Conservation (phyloP, 31 red algal species). For the Porphyra umbilicalis region DNA sequence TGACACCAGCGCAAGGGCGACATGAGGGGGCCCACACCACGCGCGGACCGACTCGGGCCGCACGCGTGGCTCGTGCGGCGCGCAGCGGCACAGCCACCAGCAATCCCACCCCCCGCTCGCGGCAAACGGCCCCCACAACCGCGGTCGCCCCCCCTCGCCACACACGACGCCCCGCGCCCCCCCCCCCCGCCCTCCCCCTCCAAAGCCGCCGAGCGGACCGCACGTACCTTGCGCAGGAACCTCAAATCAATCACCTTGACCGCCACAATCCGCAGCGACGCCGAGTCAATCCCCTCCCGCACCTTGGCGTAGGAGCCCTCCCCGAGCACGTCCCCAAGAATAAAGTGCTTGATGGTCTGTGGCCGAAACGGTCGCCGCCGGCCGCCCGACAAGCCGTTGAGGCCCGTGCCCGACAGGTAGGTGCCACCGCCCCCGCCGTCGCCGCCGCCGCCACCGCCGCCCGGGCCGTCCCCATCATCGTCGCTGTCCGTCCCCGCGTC, state of each 20-base stretch:
- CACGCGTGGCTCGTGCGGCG: no score
- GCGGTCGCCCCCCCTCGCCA: not conserved
- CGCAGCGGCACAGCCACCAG: no score
- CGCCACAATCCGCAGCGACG: constrained; percentile 80
- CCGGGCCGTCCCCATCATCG: not conserved
- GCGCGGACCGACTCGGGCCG: no score
- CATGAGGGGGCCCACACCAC: no score
- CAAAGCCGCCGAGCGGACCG: no score
- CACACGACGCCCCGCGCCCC: not conserved
- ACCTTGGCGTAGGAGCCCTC: constrained; percentile 92
- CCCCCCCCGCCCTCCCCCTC: not conserved
- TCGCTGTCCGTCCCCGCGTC: not conserved
- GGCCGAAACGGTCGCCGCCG: not conserved
- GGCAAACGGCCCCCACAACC: not conserved
- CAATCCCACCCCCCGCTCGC: no score
- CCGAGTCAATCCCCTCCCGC: constrained; percentile 77
- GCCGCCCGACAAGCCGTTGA: not conserved
- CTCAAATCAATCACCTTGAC: constrained; percentile 83
- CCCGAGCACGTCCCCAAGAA: constrained; percentile 84
- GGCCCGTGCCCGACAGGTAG: not conserved
- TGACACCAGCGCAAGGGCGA: no score
- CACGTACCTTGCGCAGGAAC: constrained; percentile 41
- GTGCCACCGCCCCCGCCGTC: not conserved
- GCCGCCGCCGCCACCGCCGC: not conserved
- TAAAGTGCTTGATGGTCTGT: constrained; percentile 15